Percentiles rank a stretch among this genome's conserved stretches.
Conservation (phyloP, 495 filamentous ascomycete genomes). For the Jackrogersella minutella region DNA sequence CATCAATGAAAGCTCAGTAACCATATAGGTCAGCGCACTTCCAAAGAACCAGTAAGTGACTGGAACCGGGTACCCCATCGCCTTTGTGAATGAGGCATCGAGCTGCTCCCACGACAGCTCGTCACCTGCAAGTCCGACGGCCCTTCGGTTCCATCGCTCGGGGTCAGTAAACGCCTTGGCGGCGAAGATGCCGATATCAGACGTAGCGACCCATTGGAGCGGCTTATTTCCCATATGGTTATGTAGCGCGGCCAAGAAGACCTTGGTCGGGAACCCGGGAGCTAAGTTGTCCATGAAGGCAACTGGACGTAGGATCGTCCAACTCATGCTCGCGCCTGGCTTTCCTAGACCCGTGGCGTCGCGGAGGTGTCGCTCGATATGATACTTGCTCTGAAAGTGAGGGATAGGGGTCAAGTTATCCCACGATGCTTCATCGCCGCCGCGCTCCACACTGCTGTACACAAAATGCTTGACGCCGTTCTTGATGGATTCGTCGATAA, state of each 20-base stretch:
- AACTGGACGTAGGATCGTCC: conserved; percentile 69
- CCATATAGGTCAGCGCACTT: conserved; percentile 48
- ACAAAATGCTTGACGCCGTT: conserved; percentile 70
- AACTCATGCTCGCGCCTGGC: conserved; percentile 57
- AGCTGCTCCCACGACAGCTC: conserved; percentile 54
- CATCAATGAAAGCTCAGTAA: conserved; percentile 53
- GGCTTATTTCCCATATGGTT: conserved; percentile 53
- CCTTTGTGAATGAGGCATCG: conserved; percentile 46
- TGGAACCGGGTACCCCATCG: conserved; percentile 51
- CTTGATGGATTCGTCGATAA: conserved; percentile 68
- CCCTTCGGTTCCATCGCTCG: conserved; percentile 47
- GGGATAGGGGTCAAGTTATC: conserved; percentile 67
- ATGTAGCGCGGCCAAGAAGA: conserved; percentile 64
- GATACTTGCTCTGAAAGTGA: conserved; percentile 72
- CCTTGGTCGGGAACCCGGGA: conserved; percentile 64
- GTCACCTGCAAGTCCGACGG: conserved; percentile 56
- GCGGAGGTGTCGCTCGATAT: conserved; percentile 70
- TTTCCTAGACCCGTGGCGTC: conserved; percentile 36
- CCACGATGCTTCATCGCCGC: conserved; percentile 62
- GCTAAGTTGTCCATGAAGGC: conserved; percentile 74
- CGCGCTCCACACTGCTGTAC: conserved; percentile 74
- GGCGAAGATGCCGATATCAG: conserved; percentile 71
- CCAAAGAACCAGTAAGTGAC: conserved; percentile 51
- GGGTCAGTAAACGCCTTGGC: conserved; percentile 63
- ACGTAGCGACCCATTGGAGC: conserved; percentile 64